Evolutionary conservation across 2,329 filamentous ascomycete species (phyloP).

Genomic region (Amylocarpus encephaloides): DNA sequence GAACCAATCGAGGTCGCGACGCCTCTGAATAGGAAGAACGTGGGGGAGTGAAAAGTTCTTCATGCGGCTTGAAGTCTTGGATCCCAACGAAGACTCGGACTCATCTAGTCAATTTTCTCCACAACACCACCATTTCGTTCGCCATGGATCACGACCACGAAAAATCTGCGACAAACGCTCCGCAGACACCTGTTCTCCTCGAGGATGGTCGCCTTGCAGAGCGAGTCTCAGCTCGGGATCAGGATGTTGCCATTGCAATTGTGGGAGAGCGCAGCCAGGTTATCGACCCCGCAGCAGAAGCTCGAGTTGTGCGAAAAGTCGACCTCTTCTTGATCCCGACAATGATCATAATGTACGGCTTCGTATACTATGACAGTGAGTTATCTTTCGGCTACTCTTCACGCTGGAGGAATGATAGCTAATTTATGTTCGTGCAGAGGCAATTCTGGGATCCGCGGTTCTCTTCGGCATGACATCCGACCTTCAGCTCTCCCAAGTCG

Average conservation of each 20-base stretch:
- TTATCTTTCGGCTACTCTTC: not conserved
- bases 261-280: slow-evolving; percentile 24
- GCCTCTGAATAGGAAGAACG: too few relatives aligned
- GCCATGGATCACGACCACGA: too few relatives aligned
- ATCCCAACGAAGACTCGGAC: too few relatives aligned
- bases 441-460: slow-evolving; percentile 65
- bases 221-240: not conserved
- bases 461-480: slow-evolving; percentile 73
- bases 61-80: too few relatives aligned
- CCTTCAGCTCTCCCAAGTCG: slow-evolving; percentile 50
- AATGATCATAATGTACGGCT: slow-evolving; percentile 59
- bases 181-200: too few relatives aligned
- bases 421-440: slow-evolving; percentile 34
- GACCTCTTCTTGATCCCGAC: slow-evolving; percentile 61
- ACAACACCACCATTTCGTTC: too few relatives aligned
- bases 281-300: slow-evolving; percentile 46
- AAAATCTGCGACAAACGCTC: too few relatives aligned
- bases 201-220: too few relatives aligned
- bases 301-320: slow-evolving; percentile 57
- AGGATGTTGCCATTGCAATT: slow-evolving; percentile 26
- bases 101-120: too few relatives aligned
- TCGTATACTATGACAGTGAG: slow-evolving; percentile 63
- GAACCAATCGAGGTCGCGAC: too few relatives aligned
- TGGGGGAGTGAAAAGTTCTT: too few relatives aligned
- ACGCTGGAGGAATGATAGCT: not conserved